Evolutionary conservation across 2,329 filamentous ascomycete genomes (phyloP), one percentile per base, ranked within the genome.

Genomic region (Neodidymelliopsis sp.): DNA sequence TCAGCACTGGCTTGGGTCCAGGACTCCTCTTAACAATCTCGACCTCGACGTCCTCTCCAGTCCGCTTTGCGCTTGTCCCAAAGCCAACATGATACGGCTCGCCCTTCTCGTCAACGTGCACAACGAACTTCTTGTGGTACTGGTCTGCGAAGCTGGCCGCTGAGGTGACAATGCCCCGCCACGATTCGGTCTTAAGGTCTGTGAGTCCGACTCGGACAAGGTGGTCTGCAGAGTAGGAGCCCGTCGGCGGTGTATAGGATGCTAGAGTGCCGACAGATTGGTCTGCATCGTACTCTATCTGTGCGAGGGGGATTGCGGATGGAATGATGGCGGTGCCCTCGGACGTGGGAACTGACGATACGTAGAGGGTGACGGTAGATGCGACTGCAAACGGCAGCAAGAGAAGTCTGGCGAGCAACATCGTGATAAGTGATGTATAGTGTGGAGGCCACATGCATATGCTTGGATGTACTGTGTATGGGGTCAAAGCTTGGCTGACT

Each of bases 321-420:
- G 70, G 60, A 29, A 69, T 57, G 25, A 66, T 53, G 40, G 65
- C 60, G 19, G 57, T 95, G 69, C 91, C 87, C 70, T 87, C 89
- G 56, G 92, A 95, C 71, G 88, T 90, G 56, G 91, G 86, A 59
- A 99, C 83, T 29, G 94, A 92, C 77, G 97, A 93, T 75, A 69
- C 60, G 51, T 71, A 72, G 33, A 72, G 57, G 9, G 70, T 72
- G 13, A 72, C 62, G 12, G 68, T 63, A n/a, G 69, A 71, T 25
- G 74, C 67, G 59, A 71, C 52, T 42, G 75, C 69, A 43, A 72
- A 41, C 13, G 74, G 62, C 38, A 73, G 67, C 50, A 76, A 51
- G 16, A 73, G 46, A 16, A 72, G 62, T 29, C 60, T 62, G 41
- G 66, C 52, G 49, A 72, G 56, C 30, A 72, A 63, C 75, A 77